A percentile compares a stretch with the other conserved stretches of the same genome.
Conservation (phyloP, 306 rosid species). For the Sindora glabra region DNA sequence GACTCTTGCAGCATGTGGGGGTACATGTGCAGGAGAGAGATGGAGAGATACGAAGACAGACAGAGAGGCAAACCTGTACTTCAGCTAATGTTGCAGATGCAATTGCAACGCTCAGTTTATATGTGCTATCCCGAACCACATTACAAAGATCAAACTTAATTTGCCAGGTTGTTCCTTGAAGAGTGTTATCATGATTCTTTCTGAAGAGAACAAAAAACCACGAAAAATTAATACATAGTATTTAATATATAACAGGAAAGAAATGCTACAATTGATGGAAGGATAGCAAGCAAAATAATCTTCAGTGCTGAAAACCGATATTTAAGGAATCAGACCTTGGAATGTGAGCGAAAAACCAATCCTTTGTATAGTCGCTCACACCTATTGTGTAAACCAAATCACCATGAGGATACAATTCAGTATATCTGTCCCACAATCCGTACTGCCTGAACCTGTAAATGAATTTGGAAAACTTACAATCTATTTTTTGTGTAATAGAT, state of each 20-base stretch:
- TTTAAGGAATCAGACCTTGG: conserved; percentile 44
- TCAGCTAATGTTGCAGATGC: conserved; percentile 80
- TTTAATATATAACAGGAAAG: background rate
- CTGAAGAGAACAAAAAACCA: conserved; percentile 30
- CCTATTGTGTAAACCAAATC: conserved; percentile 73
- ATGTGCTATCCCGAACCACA: conserved; percentile 35
- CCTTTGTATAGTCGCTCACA: conserved; percentile 44
- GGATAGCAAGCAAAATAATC: background rate
- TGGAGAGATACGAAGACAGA: background rate
- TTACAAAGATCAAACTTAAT: conserved; percentile 55
- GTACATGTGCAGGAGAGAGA: background rate
- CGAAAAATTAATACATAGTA: background rate
- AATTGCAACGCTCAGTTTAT: conserved; percentile 70
- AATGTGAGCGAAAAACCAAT: conserved; percentile 85
- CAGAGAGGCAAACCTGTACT: conserved; percentile 48
- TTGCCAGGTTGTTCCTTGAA: conserved; percentile 87
- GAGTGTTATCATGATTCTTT: conserved; percentile 45
- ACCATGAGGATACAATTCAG: conserved; percentile 61
- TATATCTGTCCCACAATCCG: conserved; percentile 84
- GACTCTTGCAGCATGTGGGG: no score
- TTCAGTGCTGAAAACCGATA: background rate
- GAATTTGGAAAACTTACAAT: no score
- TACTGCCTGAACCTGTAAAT: conserved; percentile 73
- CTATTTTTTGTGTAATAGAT: no score
- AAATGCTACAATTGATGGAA: conserved; percentile 1